Evolutionary conservation across 2,329 filamentous ascomycete species (phyloP).

Genomic region (Cercospora sp.): DNA sequence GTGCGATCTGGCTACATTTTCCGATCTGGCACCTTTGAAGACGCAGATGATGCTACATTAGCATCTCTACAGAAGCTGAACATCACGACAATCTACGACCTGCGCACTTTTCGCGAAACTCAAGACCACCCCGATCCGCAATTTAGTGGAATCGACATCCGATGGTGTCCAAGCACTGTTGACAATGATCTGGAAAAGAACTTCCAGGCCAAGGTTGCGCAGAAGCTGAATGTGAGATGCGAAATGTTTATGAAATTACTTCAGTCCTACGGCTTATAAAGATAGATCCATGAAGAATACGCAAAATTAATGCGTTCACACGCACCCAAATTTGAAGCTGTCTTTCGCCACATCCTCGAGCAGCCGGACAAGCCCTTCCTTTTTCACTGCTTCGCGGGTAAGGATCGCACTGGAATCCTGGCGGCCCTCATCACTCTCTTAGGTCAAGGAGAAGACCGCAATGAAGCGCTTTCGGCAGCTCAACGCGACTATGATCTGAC

Average conservation of each 20-base stretch:
- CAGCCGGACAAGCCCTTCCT: background rate
- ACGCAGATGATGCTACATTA: background rate
- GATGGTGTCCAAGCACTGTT: background rate
- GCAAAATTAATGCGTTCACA: background rate
- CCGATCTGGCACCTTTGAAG: background rate
- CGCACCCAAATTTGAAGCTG: background rate
- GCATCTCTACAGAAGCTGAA: slow-evolving; percentile 7
- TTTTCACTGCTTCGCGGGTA: background rate
- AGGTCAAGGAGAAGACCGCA: background rate
- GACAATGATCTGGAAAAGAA: background rate
- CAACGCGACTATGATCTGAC: background rate
- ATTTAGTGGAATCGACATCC: background rate
- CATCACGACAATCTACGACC: slow-evolving; percentile 9
- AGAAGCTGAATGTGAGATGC: background rate
- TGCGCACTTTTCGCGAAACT: slow-evolving; percentile 5
- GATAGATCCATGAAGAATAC: background rate
- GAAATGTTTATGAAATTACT: background rate
- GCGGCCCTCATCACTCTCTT: background rate
- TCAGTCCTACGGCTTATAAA: background rate
- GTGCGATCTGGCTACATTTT: background rate
- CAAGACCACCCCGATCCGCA: background rate
- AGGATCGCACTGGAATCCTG: background rate
- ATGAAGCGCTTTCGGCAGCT: background rate
- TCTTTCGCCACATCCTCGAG: background rate
- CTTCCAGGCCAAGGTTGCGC: background rate